These are phyloP conservation scores for Boletus eberwhitei DNA, from an alignment of 768 basidiomycete genomes.

Conservation along the genomic window DNA sequence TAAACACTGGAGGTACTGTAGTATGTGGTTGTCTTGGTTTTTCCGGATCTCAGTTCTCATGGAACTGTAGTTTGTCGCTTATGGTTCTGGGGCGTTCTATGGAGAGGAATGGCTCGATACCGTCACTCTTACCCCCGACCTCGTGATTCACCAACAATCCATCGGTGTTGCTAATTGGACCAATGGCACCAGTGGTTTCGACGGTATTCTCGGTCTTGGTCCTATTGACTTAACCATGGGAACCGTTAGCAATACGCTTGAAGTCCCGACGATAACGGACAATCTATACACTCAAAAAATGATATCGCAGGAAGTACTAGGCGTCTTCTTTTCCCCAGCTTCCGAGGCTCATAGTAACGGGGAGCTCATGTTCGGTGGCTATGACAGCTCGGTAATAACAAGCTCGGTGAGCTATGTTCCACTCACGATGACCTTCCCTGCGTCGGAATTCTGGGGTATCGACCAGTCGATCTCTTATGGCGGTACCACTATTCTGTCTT, in stretches of 20 bases:
- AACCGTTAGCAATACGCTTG: conserved; percentile 10
- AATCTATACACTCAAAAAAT: conserved; percentile 30
- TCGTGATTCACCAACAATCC: conserved; percentile 26
- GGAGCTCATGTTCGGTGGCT: conserved; percentile 29
- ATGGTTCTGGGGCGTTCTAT: conserved; percentile 2
- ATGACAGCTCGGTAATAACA: conserved; percentile 14
- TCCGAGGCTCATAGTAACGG: conserved; percentile 19
- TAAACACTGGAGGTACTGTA: conserved; percentile 18
- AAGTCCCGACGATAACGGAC: conserved; percentile 34
- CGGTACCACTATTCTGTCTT: conserved; percentile 14
- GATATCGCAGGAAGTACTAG: conserved; percentile 28
- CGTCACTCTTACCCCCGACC: conserved; percentile 5
- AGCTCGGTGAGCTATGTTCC: conserved; percentile 19
- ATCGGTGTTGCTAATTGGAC: conserved; percentile 34
- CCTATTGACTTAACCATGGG: conserved; percentile 33
- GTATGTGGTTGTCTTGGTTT: conserved; percentile 2
- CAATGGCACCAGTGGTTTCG: conserved; percentile 29
- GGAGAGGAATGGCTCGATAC: conserved; percentile 20
- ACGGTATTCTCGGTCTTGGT: conserved; percentile 39
- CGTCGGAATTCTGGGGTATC: conserved; percentile 31
- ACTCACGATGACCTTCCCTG: conserved; percentile 21
- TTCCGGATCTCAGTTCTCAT: conserved; percentile 6
- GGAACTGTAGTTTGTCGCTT: not conserved
- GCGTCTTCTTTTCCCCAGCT: conserved; percentile 33
- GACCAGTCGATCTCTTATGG: conserved; percentile 32